Percentiles rank a stretch among this genome's conserved stretches.
Conservation (phyloP, 441 rosid species). For the Pelargonium cotyledonis region DNA sequence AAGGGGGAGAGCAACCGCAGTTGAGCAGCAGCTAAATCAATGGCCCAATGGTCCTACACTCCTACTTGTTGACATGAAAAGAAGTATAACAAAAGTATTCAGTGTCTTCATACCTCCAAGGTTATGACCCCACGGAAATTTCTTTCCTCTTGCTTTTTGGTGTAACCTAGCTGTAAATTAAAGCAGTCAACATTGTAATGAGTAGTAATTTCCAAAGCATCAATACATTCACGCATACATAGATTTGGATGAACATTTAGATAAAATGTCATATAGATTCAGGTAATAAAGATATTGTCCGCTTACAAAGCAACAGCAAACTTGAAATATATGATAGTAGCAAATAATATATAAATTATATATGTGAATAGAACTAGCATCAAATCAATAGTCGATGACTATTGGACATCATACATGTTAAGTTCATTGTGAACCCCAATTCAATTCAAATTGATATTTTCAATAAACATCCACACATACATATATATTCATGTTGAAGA, state of each 20-base stretch:
- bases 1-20: too few species aligned
- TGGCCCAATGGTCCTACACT: too few species aligned
- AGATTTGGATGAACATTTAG: too few species aligned
- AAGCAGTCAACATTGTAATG: constrained; percentile 11
- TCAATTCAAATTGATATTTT: neutral
- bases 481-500: constrained; percentile 2
- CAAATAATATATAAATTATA: neutral
- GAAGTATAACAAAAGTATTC: constrained; percentile 1
- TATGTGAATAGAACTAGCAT: neutral
- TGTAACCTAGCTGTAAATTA: constrained; percentile 78
- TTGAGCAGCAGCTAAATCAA: too few species aligned
- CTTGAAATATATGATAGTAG: neutral
- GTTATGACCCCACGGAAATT: constrained; percentile 88
- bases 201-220: neutral
- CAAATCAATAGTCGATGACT: neutral
- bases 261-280: neutral
- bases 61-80: neutral
- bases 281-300: neutral
- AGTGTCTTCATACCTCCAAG: constrained; percentile 59
- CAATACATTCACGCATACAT: neutral
- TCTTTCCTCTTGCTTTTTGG: constrained; percentile 93
- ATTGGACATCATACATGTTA: neutral
- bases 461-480: neutral
- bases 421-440: neutral
- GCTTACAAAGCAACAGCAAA: neutral